phyloP scores from a whole-genome alignment of 148 eudicot genomes.

The Bassia scoparia region DNA sequence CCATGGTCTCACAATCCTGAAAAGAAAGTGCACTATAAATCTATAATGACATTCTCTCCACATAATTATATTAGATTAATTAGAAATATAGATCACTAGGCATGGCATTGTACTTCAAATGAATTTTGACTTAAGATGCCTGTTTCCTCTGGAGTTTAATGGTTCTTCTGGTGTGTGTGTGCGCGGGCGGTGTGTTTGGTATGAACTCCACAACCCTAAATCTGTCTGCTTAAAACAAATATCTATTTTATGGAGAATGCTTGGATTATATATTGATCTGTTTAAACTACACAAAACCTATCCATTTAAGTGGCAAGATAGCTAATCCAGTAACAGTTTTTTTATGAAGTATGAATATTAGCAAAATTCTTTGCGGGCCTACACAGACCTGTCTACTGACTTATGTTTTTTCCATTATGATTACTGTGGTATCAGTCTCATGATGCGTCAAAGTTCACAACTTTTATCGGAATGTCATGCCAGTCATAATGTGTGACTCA shows the following conservation, averaged over 20 bases:
- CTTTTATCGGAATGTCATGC: neutral
- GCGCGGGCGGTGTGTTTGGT: too few relatives aligned
- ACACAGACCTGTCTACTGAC: too few relatives aligned
- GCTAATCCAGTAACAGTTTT: neutral
- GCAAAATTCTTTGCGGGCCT: neutral
- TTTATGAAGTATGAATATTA: neutral
- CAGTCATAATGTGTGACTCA: neutral
- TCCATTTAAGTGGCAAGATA: neutral
- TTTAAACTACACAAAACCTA: neutral
- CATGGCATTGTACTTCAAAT: too few relatives aligned
- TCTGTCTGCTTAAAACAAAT: too few relatives aligned
- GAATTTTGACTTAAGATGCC: too few relatives aligned
- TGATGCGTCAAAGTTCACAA: too few relatives aligned
- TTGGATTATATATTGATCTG: neutral
- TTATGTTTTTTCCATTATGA: neutral
- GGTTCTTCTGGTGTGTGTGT: neutral
- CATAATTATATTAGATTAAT: too few relatives aligned
- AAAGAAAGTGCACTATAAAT: neutral
- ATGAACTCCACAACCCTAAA: neutral
- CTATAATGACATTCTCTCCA: neutral
- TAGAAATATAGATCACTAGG: too few relatives aligned
- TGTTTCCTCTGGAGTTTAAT: too few relatives aligned
- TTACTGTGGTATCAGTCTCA: neutral
- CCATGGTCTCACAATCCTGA: neutral
- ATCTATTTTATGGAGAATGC: neutral